Base-by-base conservation (phyloP, 306 rosid genomes). In the Hippophae rhamnoides region DNA sequence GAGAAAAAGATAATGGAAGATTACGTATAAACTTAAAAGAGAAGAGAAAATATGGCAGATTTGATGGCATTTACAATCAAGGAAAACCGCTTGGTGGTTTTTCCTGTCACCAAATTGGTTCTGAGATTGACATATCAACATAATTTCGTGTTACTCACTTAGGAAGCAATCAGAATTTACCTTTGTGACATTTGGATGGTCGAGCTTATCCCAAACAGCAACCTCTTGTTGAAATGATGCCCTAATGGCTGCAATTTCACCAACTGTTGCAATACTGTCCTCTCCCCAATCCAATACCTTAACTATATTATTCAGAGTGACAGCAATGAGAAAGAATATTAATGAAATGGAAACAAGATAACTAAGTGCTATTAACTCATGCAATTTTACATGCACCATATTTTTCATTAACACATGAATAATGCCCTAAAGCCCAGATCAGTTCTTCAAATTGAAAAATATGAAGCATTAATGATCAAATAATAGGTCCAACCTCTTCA, bases 171-270 rank as follows among this genome's bases (percentile, higher is more conserved):
- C 18, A 25, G 8, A 43, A 49, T 51, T 40, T 66, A 83, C 83
- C 86, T 83, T 83, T 2, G 86, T 79, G 52, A 83, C 74, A 59
- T 83, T 83, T 62, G 79, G 86, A 70, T 83, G 86, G 70, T 75
- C 82, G 69, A 83, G 81, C 54, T 74, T 77, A 74, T 72, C 81
- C 86, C 89, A 83, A 59, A 78, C 83, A 52, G 81, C 79, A 69
- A 77, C 81, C 61, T 83, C 89, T 64, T 83, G 83, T 47, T 41
- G 76, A 72, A 83, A 83, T 0, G 81, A 80, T 0, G 78, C 63
- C 64, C 86, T 71, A 44, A 66, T 57, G 62, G 75, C 69, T 43
- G 76, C 69, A 23, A 77, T 71, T 74, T 76, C 81, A 64, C 80
- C 73, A 57, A 68, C 73, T 41, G 82, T 67, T 57, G 82, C 66